Evolutionary conservation across 2,329 filamentous ascomycete genomes (phyloP).

Genomic region (Penicillium oxalicum): DNA sequence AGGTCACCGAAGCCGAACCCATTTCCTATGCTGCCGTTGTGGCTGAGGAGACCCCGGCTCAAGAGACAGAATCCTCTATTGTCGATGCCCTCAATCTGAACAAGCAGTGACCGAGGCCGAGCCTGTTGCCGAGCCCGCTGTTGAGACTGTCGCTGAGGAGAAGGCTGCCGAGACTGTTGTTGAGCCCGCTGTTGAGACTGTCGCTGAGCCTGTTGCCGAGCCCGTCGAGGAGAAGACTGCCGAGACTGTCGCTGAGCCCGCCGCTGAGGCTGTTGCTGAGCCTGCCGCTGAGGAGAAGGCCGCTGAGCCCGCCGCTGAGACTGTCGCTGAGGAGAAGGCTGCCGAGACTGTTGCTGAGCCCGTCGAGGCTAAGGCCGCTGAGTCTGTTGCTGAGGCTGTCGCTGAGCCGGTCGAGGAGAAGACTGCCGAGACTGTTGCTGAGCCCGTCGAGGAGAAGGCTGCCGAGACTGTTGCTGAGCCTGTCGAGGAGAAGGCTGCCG

Average conservation of each 20-base stretch:
- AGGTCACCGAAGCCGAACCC: no score
- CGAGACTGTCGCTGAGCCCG: background rate
- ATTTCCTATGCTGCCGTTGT: no score
- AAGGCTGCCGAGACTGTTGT: background rate
- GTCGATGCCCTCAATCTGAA: no score
- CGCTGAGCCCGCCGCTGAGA: background rate
- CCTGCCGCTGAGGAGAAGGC: background rate
- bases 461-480: conserved; percentile 5
- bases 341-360: background rate
- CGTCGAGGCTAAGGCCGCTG: background rate
- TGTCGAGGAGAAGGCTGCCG: conserved; percentile 3
- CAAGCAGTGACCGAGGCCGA: background rate
- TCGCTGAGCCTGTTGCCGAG: conserved; percentile 15
- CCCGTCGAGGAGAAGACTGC: conserved; percentile 30
- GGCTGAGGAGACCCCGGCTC: conserved; percentile 2
- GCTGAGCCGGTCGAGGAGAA: background rate
- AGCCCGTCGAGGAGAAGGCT: conserved; percentile 5
- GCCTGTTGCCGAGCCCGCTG: conserved; percentile 20
- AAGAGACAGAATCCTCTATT: conserved; percentile 11
- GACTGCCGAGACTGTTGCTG: background rate
- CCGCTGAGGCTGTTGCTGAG: background rate
- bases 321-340: background rate
- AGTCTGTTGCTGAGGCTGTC: background rate
- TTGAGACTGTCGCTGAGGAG: background rate
- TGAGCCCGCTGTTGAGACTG: background rate